Base-by-base conservation (phyloP, 2,329 filamentous ascomycete species). In the Drechslera avenae region DNA sequence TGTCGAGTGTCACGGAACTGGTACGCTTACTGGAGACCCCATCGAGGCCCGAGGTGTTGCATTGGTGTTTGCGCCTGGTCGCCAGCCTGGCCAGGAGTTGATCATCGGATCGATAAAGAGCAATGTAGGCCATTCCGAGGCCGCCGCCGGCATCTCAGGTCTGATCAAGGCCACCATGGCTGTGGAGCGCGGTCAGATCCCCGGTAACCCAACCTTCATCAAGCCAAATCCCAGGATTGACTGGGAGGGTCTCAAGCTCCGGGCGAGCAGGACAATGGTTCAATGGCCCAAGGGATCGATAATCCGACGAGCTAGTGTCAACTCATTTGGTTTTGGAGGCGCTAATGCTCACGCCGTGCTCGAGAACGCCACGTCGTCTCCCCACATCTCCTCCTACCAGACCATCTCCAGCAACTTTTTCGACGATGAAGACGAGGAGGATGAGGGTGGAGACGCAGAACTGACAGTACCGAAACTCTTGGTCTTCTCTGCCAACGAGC, bases 121-220 rank as follows among this genome's bases (percentile, higher is more conserved):
- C 19, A 21, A 21, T 7, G 4, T 21, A 4, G 19, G 19, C 19
- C 19, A 21, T 7, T 1, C 19, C 1, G 19, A 21, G 19, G 4
- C 19, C 4, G 19, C 19, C 4, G 19, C 19, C 4, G 19, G 19
- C 19, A 21, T 21, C 7, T 21, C 19, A 4, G 19, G 19, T 7
- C 4, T 21, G 4, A 21, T 21, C 19, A 21, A 21, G 19, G 19
- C 30, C n/a, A 18, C 26, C 9, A 12, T 47, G 9, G 9, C 23
- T 0, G 52, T 80, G 4, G 67, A 76, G 46, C 57, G 76, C 45
- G 58, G 56, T 2, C 55, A 46, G 1, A 63, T 75, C 18, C 73
- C 73, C 2, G 50, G 50, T 1, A 62, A 70, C 28, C 58, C 48
- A 2, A 52, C 39, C 3, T 59, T 60, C 39, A 21, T 39, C 4